Conservation (phyloP, 192 early-diverging fungal species). For the Backusella parvicylindrica region DNA sequence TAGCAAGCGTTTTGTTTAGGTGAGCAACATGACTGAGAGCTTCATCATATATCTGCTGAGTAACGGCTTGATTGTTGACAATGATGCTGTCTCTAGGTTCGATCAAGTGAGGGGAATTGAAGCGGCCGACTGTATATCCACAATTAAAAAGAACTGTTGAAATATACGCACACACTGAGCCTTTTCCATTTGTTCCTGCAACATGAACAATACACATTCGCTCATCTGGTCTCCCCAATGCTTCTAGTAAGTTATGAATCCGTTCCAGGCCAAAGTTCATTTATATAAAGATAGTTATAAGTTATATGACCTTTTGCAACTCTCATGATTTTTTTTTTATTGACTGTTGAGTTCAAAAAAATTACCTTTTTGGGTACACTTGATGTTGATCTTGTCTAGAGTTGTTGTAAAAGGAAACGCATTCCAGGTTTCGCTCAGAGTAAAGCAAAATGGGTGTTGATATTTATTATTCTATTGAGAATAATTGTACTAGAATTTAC, state of each 20-base stretch:
- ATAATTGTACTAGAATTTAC: too few species aligned
- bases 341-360: too few species aligned
- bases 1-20: conserved; percentile 37
- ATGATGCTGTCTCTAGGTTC: conserved; percentile 60
- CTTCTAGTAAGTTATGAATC: conserved; percentile 36
- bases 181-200: conserved; percentile 90
- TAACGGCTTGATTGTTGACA: conserved; percentile 52
- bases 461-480: too few species aligned
- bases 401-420: too few species aligned
- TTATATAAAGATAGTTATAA: not conserved
- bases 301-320: too few species aligned
- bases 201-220: conserved; percentile 60
- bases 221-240: conserved; percentile 45
- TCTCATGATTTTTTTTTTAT: not conserved
- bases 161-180: conserved; percentile 68
- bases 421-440: too few species aligned
- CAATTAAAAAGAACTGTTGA: conserved; percentile 26
- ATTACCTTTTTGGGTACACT: too few species aligned
- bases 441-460: too few species aligned
- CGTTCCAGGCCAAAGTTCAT: conserved; percentile 60
- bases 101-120: conserved; percentile 80
- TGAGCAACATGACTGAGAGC: conserved; percentile 37
- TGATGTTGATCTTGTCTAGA: too few species aligned
- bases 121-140: conserved; percentile 50
- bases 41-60: conserved; percentile 33